Conservation (phyloP, 2,329 filamentous ascomycete species). For the Ophiostoma ulmi region DNA sequence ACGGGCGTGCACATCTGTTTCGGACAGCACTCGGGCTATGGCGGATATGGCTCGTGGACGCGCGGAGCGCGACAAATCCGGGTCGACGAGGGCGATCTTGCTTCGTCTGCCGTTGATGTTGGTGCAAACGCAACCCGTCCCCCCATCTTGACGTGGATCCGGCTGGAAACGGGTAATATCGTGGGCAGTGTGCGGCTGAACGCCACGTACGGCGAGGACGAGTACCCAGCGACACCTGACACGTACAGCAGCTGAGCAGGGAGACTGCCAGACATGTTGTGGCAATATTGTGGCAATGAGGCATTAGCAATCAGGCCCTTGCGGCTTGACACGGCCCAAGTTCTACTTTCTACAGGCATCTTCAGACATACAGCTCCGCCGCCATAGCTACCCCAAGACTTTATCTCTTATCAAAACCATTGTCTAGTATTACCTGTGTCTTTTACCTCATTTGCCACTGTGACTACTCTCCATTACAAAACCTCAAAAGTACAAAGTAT, state of each 20-base stretch:
- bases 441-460: background rate
- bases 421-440: background rate
- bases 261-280: background rate
- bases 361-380: background rate
- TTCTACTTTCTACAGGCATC: background rate
- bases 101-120: background rate
- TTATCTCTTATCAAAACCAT: background rate
- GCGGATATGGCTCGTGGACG: conserved; percentile 61
- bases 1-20: conserved; percentile 40
- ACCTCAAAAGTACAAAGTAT: background rate
- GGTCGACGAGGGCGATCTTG: conserved; percentile 28
- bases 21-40: conserved; percentile 63
- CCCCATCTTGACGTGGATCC: conserved; percentile 47
- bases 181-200: conserved; percentile 46
- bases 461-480: background rate
- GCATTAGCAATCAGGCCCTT: background rate
- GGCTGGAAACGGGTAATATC: conserved; percentile 44
- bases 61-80: conserved; percentile 44
- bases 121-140: background rate
- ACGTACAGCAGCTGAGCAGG: conserved; percentile 13
- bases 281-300: background rate
- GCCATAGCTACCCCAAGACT: conserved; percentile 1
- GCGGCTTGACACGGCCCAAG: background rate
- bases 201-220: conserved; percentile 46
- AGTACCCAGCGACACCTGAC: conserved; percentile 38